Conservation (phyloP, 2,329 filamentous ascomycete genomes). For the Colletotrichum filicis region DNA sequence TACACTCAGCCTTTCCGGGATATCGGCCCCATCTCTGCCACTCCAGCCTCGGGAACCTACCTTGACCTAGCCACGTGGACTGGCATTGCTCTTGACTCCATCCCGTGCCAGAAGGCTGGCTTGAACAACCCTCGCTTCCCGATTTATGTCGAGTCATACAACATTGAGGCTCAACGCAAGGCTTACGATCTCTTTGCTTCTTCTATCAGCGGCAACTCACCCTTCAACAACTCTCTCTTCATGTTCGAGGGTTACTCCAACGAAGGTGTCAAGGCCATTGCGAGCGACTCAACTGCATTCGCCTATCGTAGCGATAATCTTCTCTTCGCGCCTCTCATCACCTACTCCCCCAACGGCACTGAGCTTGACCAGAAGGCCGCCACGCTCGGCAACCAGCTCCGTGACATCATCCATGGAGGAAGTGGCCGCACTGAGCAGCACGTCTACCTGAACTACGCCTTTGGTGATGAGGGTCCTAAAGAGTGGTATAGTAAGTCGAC, state of each 20-base stretch:
- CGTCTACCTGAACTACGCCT: constrained; percentile 64
- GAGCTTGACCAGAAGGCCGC: constrained; percentile 47
- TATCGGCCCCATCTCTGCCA: constrained; percentile 49
- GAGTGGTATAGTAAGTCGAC: constrained; percentile 62
- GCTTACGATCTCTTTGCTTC: constrained; percentile 47
- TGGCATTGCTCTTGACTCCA: constrained; percentile 47
- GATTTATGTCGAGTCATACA: constrained; percentile 53
- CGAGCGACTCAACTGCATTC: constrained; percentile 52
- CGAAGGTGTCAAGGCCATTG: constrained; percentile 53
- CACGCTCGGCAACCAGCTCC: constrained; percentile 49
- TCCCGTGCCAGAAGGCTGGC: constrained; percentile 54
- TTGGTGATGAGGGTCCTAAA: constrained; percentile 54
- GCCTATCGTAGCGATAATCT: constrained; percentile 57
- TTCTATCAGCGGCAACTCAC: constrained; percentile 35
- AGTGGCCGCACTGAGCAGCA: constrained; percentile 47
- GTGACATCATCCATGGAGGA: constrained; percentile 48
- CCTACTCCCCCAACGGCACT: constrained; percentile 46
- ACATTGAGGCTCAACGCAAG: constrained; percentile 42
- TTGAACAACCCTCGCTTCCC: constrained; percentile 55
- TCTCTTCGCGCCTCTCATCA: constrained; percentile 50
- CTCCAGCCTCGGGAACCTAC: constrained; percentile 52
- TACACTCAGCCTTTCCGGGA: constrained; percentile 56
- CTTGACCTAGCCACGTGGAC: constrained; percentile 57
- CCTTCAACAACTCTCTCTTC: constrained; percentile 54
- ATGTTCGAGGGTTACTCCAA: constrained; percentile 67